Evolutionary conservation across 441 rosid genomes (phyloP), one percentile per base, ranked within the genome.

Genomic region (Croton setiger): DNA sequence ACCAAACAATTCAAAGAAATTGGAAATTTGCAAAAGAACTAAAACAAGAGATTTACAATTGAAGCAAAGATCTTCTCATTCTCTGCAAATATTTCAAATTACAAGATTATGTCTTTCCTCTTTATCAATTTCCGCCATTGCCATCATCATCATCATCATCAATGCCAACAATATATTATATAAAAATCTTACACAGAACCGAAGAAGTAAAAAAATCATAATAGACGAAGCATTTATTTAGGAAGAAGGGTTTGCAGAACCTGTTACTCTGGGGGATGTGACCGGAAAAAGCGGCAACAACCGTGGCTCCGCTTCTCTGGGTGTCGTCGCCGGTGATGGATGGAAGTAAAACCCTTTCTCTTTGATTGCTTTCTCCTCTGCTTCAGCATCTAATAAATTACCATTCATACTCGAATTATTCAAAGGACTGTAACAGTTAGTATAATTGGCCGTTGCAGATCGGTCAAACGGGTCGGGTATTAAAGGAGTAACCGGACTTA

Each of bases 401-500:
- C 55, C 65, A 33, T 64, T 65, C 13, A 33, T 18, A 27, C 36
- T 37, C 33, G 57, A 2, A 45, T 45, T 75, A 35, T 17, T 78
- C 43, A 71, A 67, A 44, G 77, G 72, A 41, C 70, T 66, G 13
- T 52, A 66, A 6, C 75, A 77, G 41, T 75, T 77, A 48, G 64
- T 49, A 48, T 62, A 75, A 60, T 75, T 81, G 0, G 78, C 62
- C 6, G 77, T 56, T 33, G 86, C 92, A 66, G 93, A 81, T 77
- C 92, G 87, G 69, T 74, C 84, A 81, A 90, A 95, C 52, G 93
- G 95, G 88, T 92, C 93, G 58, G 87, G 88, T 74, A 79, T 85
- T 35, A 96, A 77, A 18, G 97, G 98, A 0, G 98, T 96, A 27
- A 90, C 96, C 0, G 98, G 99, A 72, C 97, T 89, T 47, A 95